Percentiles rank a stretch among this genome's conserved stretches.
phyloP scores from a whole-genome alignment of 2,329 filamentous ascomycete genomes.

The Thyridium curvatum region DNA sequence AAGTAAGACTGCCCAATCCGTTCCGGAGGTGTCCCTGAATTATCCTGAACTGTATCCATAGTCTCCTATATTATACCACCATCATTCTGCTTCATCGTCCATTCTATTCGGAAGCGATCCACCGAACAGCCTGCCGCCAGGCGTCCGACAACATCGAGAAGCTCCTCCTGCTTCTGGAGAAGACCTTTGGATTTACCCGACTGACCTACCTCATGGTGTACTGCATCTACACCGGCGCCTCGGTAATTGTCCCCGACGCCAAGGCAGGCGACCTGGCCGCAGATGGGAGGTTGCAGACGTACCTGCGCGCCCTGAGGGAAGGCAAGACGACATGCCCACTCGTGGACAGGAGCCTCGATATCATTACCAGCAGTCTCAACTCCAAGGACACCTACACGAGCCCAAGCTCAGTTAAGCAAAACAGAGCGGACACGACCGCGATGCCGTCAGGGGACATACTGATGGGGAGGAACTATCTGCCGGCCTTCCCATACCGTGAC shows the following conservation, averaged over 20 bases:
- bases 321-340: conserved; percentile 17
- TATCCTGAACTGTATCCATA: conserved; percentile 3
- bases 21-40: not conserved
- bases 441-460: not conserved
- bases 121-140: conserved; percentile 14
- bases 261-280: conserved; percentile 14
- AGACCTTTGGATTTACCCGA: conserved; percentile 17
- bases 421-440: too few species aligned
- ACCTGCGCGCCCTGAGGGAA: conserved; percentile 16
- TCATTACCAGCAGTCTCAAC: conserved; percentile 15
- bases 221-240: conserved; percentile 23
- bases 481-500: conserved; percentile 12
- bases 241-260: conserved; percentile 18
- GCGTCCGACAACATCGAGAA: conserved; percentile 18
- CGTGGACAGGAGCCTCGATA: conserved; percentile 20
- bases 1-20: conserved; percentile 6
- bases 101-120: conserved; percentile 12
- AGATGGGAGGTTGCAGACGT: conserved; percentile 16
- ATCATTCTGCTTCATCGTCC: conserved; percentile 19
- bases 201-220: conserved; percentile 25
- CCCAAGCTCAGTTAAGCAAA: not conserved
- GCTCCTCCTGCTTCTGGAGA: conserved; percentile 18
- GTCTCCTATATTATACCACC: conserved; percentile 14
- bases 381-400: conserved; percentile 3
- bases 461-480: conserved; percentile 8